phyloP scores from a whole-genome alignment of 495 filamentous ascomycete genomes.

The Penicillium goetzii region DNA sequence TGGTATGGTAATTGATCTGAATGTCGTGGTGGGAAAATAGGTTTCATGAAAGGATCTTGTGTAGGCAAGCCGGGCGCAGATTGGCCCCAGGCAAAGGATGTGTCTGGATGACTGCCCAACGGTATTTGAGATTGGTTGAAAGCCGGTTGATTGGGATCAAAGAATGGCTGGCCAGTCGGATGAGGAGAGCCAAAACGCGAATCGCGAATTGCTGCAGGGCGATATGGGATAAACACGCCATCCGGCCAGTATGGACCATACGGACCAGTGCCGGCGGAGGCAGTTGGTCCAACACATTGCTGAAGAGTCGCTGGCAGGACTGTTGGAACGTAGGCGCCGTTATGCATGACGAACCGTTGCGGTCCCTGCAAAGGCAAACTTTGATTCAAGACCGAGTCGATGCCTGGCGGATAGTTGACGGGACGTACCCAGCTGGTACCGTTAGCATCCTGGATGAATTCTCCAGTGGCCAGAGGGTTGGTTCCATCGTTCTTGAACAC shows the following conservation, averaged over 20 bases:
- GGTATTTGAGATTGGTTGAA: constrained; percentile 37
- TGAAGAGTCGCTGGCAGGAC: constrained; percentile 74
- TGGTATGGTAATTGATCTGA: constrained; percentile 49
- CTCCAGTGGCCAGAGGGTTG: constrained; percentile 29
- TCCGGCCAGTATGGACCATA: constrained; percentile 82
- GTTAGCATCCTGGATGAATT: constrained; percentile 41
- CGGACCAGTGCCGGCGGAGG: constrained; percentile 70
- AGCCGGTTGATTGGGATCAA: constrained; percentile 35
- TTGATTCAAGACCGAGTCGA: constrained; percentile 58
- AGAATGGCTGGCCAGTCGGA: constrained; percentile 28
- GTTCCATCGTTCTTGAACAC: constrained; percentile 46
- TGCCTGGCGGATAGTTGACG: constrained; percentile 45
- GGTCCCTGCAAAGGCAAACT: constrained; percentile 45
- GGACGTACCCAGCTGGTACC: constrained; percentile 51
- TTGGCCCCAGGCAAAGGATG: constrained; percentile 40
- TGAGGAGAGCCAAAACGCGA: constrained; percentile 48
- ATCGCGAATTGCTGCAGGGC: constrained; percentile 67
- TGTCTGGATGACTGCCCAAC: constrained; percentile 29
- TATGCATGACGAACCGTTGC: constrained; percentile 46
- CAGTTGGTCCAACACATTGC: constrained; percentile 69
- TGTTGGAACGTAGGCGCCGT: constrained; percentile 62
- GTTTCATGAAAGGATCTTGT: constrained; percentile 38
- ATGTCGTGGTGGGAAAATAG: constrained; percentile 49
- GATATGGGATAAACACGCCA: constrained; percentile 74
- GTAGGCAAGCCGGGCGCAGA: constrained; percentile 30